phyloP scores from a whole-genome alignment of 2,329 filamentous ascomycete genomes.

The Talaromyces sp. region DNA sequence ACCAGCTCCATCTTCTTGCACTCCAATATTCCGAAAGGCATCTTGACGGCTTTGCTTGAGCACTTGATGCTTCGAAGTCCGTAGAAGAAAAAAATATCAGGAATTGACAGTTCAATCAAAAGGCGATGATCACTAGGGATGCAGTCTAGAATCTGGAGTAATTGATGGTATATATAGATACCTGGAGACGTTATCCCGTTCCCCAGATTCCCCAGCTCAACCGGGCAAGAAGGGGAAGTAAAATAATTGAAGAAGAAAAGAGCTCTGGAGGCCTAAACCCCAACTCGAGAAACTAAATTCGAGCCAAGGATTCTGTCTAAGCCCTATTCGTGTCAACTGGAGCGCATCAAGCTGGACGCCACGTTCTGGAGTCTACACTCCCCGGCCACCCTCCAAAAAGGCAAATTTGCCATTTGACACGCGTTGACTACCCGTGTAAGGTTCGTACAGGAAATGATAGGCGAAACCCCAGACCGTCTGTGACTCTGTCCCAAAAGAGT shows the following conservation, averaged over 20 bases:
- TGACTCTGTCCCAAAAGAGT: not conserved
- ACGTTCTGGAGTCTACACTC: constrained; percentile 2
- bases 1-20: constrained; percentile 19
- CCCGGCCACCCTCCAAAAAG: not conserved
- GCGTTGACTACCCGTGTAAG: not conserved
- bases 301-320: not conserved
- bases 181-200: not conserved
- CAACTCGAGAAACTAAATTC: not conserved
- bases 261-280: not conserved
- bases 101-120: not conserved
- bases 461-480: not conserved
- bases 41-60: constrained; percentile 4
- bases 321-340: not conserved
- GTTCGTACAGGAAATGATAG: not conserved
- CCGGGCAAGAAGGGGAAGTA: not conserved
- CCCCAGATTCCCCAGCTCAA: constrained; percentile 6
- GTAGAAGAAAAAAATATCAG: not conserved
- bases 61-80: not conserved
- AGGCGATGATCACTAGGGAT: not conserved
- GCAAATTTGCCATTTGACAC: not conserved
- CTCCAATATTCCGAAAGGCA: constrained; percentile 20
- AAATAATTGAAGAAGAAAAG: not conserved
- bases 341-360: not conserved
- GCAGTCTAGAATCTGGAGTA: not conserved
- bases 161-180: not conserved